phyloP scores from a whole-genome alignment of 257 asterid species.

The Penstemon davidsonii region DNA sequence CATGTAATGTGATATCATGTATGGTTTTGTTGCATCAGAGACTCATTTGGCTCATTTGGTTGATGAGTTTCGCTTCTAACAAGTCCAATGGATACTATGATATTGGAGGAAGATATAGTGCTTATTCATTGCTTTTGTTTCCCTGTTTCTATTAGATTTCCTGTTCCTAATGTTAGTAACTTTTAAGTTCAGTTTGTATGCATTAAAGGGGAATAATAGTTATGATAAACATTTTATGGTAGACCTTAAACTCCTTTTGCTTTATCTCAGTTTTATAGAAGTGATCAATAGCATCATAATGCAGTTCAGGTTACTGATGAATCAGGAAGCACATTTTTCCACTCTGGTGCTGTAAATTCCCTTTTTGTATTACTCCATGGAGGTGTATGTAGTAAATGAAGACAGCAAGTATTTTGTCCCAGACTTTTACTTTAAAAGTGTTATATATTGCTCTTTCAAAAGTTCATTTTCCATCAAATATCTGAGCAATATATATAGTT shows the following conservation, averaged over 20 bases:
- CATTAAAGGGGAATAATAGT: slow-evolving; percentile 3
- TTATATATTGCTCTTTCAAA: background rate
- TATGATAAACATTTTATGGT: slow-evolving; percentile 7
- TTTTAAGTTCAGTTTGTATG: slow-evolving; percentile 10
- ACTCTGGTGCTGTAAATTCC: background rate
- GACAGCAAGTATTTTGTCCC: background rate
- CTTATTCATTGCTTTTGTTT: background rate
- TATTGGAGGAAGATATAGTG: background rate
- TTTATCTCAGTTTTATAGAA: background rate
- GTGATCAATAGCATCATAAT: slow-evolving; percentile 2
- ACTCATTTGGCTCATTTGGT: slow-evolving; percentile 25
- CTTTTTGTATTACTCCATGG: slow-evolving; percentile 14
- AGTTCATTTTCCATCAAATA: background rate
- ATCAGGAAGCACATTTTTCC: slow-evolving; percentile 20
- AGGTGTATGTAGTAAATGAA: background rate
- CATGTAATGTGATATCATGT: slow-evolving; percentile 21
- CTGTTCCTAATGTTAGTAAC: slow-evolving; percentile 10
- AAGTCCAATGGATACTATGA: slow-evolving; percentile 7
- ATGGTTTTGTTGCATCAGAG: slow-evolving; percentile 16
- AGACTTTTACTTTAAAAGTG: background rate
- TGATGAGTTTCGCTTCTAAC: slow-evolving; percentile 17
- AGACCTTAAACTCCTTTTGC: background rate
- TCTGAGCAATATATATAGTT: background rate
- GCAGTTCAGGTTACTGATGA: background rate
- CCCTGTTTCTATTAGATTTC: slow-evolving; percentile 6